These are phyloP conservation scores for Nectriaceae sp. DNA, from an alignment of 2,329 filamentous ascomycete genomes.

Conservation along the genomic window DNA sequence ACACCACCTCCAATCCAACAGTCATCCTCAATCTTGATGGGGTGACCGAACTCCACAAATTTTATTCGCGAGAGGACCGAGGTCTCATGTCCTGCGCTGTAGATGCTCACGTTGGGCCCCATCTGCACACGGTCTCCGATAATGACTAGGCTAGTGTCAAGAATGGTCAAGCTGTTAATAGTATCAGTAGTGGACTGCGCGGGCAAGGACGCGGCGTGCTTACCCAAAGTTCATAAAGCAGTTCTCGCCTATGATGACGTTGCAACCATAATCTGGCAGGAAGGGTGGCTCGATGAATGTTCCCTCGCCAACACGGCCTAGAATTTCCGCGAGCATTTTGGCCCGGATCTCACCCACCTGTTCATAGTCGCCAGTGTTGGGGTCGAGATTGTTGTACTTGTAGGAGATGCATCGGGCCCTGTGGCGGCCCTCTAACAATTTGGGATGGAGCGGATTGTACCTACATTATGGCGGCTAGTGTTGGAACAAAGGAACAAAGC, in stretches of 20 bases:
- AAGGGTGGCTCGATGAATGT: conserved; percentile 62
- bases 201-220: background rate
- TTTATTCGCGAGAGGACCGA: conserved; percentile 52
- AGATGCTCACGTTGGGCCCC: conserved; percentile 70
- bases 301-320: conserved; percentile 50
- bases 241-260: conserved; percentile 58
- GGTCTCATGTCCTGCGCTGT: conserved; percentile 69
- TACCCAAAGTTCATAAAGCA: conserved; percentile 58
- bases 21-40: conserved; percentile 51
- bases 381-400: conserved; percentile 60
- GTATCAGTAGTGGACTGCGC: background rate
- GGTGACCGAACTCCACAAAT: conserved; percentile 44
- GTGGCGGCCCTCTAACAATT: conserved; percentile 53
- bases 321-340: conserved; percentile 48
- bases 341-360: conserved; percentile 42
- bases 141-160: conserved; percentile 69
- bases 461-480: conserved; percentile 29
- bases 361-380: conserved; percentile 46
- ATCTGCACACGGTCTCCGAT: conserved; percentile 71
- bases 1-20: too few relatives aligned
- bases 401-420: conserved; percentile 56
- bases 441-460: conserved; percentile 51
- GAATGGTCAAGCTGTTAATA: conserved; percentile 51
- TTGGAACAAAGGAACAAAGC: background rate
- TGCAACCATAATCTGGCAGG: conserved; percentile 65